Base-by-base conservation (phyloP, 1,139 yeast species). In the Scheffersomyces quercinus region DNA sequence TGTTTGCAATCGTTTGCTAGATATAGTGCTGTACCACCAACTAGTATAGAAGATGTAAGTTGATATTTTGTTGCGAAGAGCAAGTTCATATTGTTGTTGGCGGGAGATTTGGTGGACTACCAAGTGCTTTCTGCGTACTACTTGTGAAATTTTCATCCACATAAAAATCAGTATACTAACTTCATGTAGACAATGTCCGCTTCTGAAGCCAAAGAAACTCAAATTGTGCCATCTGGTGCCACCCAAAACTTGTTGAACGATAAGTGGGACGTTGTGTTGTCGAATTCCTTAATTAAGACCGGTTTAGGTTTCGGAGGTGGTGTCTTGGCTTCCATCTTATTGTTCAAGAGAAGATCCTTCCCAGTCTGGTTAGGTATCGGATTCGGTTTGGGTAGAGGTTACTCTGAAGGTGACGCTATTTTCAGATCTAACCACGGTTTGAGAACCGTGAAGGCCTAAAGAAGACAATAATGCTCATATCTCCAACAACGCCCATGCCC, bases 291-390 rank as follows among this genome's bases (percentile, higher is more conserved):
- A 56, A 96, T 95, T 58, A 93, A 93, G 72, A 86, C 97, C 59
- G 97, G 97, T n/a, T 79, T 95, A 54, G 99, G 99, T 43, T 85
- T 95, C 54, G 98, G 98, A 50, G 95, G 87, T 40, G 99, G 99
- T 68, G 96, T 95, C 37, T 79, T 91, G 47, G 87, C 95, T 33
- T 88, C 97, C n/a, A 95, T 91, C 39, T 71, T 95, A 50, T 70
- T 93, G 44, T 93, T 93, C 77, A 88, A 79, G 67, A 88, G 98
- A 77, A 85, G 98, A 71, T 79, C 96, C 5, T 93, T 89, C 82
- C 98, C 98, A 43, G 97, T 91, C 38, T 91, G 97, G 96, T 70
- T 91, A 48, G 98, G 98, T 53, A 72, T 89, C 54, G 99, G 98
- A 35, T 91, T 93, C 59, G 99, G 99, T 52, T 79, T 91, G 50